Conservation (phyloP, 495 filamentous ascomycete genomes). For the Trichoderma reesei region DNA sequence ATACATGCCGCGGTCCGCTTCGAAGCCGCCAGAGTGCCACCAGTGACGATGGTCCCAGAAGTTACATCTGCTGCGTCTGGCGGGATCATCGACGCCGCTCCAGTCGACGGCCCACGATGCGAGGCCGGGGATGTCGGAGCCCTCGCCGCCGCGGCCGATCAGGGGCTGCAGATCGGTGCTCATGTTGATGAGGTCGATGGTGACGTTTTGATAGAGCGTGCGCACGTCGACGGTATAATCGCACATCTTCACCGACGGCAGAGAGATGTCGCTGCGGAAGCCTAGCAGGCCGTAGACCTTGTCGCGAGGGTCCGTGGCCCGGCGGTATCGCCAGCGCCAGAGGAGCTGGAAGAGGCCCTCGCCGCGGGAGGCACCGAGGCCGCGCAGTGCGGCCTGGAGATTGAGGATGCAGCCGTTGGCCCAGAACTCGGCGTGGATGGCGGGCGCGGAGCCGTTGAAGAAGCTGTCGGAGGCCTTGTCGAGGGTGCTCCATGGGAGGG, state of each 20-base stretch:
- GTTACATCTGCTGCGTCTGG: not conserved
- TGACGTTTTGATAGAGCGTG: slow-evolving; percentile 16
- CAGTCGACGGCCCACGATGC: slow-evolving; percentile 11
- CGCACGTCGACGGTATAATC: slow-evolving; percentile 14
- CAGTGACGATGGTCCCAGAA: slow-evolving; percentile 8
- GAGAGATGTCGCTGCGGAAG: slow-evolving; percentile 10
- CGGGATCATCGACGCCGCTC: not conserved
- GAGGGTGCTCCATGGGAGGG: slow-evolving; percentile 9
- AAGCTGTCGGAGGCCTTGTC: slow-evolving; percentile 7
- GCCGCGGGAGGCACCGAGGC: slow-evolving; percentile 3
- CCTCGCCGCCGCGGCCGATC: slow-evolving; percentile 15
- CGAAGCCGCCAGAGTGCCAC: slow-evolving; percentile 5
- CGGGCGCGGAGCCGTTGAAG: slow-evolving; percentile 1
- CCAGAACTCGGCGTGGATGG: slow-evolving; percentile 9
- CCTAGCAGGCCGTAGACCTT: slow-evolving; percentile 22
- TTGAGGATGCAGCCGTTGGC: slow-evolving; percentile 2
- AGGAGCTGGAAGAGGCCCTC: slow-evolving; percentile 13
- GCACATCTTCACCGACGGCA: slow-evolving; percentile 14
- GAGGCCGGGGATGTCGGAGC: not conserved
- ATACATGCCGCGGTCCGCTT: not conserved
- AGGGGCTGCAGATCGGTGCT: slow-evolving; percentile 13
- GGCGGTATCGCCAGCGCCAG: slow-evolving; percentile 15
- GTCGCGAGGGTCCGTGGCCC: slow-evolving; percentile 22
- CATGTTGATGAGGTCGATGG: slow-evolving; percentile 16
- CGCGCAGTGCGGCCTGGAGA: not conserved